A percentile compares a stretch with the other conserved stretches of the same genome.
These are phyloP conservation scores for Blastobotrys indianensis DNA, from an alignment of 1,139 yeast genomes.

Conservation along the genomic window DNA sequence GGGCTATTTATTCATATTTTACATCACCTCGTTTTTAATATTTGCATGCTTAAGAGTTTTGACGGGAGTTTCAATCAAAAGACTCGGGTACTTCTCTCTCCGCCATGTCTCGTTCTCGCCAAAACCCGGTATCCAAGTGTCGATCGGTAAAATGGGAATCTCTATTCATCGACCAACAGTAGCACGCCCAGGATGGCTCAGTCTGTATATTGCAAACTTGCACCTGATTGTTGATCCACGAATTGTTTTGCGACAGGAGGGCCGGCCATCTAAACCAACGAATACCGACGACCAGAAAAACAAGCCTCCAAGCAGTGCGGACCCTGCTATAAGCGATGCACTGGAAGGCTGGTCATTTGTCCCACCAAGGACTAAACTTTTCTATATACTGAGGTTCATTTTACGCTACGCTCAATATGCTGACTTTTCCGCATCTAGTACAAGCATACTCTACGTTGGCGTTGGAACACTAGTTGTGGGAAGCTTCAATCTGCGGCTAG, in stretches of 20 bases:
- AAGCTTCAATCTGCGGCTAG: constrained; percentile 26
- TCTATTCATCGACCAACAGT: constrained; percentile 38
- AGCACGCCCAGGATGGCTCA: constrained; percentile 37
- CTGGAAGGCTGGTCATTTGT: constrained; percentile 20
- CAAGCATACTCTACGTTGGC: constrained; percentile 25
- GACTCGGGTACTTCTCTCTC: constrained; percentile 38
- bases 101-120: constrained; percentile 35
- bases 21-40: constrained; percentile 32
- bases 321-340: constrained; percentile 1
- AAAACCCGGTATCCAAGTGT: constrained; percentile 31
- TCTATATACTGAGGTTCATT: constrained; percentile 25
- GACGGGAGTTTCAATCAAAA: constrained; percentile 39
- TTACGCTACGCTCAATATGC: constrained; percentile 26
- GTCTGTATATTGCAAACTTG: constrained; percentile 27
- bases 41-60: constrained; percentile 37
- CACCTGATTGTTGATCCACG: constrained; percentile 31
- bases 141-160: constrained; percentile 34
- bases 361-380: constrained; percentile 23
- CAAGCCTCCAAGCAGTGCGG: not conserved
- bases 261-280: constrained; percentile 8
- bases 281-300: not conserved
- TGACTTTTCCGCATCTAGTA: constrained; percentile 25
- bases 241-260: constrained; percentile 22
- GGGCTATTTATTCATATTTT: constrained; percentile 26
- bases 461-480: constrained; percentile 29